A percentile compares a stretch with the other conserved stretches of the same genome.
phyloP scores from a whole-genome alignment of 2,329 filamentous ascomycete genomes.

The Pestalotiopsis sp. region DNA sequence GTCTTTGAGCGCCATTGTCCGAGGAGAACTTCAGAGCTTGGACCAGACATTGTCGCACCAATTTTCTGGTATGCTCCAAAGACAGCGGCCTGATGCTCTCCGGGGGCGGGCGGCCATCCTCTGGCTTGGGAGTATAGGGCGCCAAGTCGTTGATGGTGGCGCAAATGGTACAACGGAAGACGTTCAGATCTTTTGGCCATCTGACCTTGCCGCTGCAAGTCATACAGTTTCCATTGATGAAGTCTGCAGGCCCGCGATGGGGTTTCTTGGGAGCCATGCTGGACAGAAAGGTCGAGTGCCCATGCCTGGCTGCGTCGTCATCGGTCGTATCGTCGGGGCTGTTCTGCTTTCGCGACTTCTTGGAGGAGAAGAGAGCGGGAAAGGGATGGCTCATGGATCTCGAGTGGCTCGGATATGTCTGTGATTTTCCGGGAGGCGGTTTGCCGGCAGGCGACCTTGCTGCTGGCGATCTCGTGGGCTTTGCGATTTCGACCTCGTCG shows the following conservation, averaged over 20 bases:
- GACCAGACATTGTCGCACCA: conserved; percentile 46
- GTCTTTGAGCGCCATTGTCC: conserved; percentile 15
- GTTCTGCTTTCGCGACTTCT: conserved; percentile 53
- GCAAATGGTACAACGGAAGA: conserved; percentile 84
- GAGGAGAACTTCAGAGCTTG: conserved; percentile 37
- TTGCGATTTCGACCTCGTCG: conserved; percentile 28
- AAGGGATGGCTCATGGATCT: conserved; percentile 83
- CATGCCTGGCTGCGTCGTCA: conserved; percentile 40
- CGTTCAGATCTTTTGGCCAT: conserved; percentile 73
- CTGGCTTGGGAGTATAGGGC: conserved; percentile 29
- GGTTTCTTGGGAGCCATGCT: conserved; percentile 32
- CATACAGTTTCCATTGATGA: conserved; percentile 76
- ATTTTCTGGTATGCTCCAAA: conserved; percentile 57
- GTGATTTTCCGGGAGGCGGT: neutral
- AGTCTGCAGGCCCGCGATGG: conserved; percentile 44
- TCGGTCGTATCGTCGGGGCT: conserved; percentile 45
- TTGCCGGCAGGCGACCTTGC: neutral
- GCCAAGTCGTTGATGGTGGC: conserved; percentile 82
- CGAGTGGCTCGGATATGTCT: conserved; percentile 41
- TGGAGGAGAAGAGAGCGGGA: conserved; percentile 67
- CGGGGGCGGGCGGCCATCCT: neutral
- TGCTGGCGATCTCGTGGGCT: conserved; percentile 7
- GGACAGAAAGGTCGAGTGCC: conserved; percentile 30
- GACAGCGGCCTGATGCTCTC: conserved; percentile 47
- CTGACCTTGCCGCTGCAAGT: conserved; percentile 81